Evolutionary conservation across 192 early-diverging fungal genomes (phyloP), one percentile per base, ranked within the genome.

Genomic region (Coemansia brasiliensis): DNA sequence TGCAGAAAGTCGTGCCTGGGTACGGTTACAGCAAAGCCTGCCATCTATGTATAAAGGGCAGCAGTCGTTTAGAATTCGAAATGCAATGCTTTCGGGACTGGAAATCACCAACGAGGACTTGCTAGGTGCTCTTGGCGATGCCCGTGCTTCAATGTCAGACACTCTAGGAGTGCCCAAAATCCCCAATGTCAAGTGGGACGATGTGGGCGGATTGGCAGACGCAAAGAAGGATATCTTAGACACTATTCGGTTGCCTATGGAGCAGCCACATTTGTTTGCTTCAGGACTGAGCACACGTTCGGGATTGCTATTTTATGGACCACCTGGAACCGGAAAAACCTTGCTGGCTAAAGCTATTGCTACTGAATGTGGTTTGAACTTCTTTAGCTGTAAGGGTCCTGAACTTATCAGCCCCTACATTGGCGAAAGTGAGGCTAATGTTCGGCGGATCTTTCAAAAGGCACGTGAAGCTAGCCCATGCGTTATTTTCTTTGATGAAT

Each of bases 361-460:
- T 0, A 98, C 97, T 15, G 94, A 91, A 2, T 95, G 96, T 71
- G 89, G 91, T 5, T 87, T 99, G 29, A 99, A 99, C 78, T 99
- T 99, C 62, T 89, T 99, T 58, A 94, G 92, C 20, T 94, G 98
- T 55, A 99, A 99, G 77, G 97, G 97, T 1, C 97, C 97, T 4
- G 95, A 99, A 58, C 77, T 98, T 20, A 79, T 98, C n/a, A 98
- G 95, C 77, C 94, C 96, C 87, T 99, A 99, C 65, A 95, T 99
- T 72, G 98, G 98, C 61, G 98, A 99, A 74, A 95, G 93, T 24
- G 98, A 99, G 75, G 91, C 92, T 1, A 98, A 99, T 58, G 98
- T 99, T 2, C 85, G 98, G 1, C 79, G 89, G 39, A 92, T 99
- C 21, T 99, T 99, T 77, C 92, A 98, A 63, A 82, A 86, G 43